Evolutionary conservation across 2,329 filamentous ascomycete species (phyloP), one percentile per base, ranked within the genome.

Genomic region (Verticillium dahliae): DNA sequence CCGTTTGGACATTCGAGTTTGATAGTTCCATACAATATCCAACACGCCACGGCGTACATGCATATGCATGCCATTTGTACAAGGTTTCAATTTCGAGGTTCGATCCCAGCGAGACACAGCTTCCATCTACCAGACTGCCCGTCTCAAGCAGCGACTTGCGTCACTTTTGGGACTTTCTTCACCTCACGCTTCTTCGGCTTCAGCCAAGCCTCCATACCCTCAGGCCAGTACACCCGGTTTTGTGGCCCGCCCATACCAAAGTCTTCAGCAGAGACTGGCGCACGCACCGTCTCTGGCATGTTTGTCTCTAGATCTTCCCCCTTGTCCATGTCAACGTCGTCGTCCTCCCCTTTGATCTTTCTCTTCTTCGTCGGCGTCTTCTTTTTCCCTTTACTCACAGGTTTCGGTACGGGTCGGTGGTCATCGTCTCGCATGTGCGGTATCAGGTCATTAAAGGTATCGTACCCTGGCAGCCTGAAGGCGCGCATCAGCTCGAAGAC

Each of bases 401-500:
- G 66, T 62, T 64, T 69, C 60, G 11, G 64, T 58, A 14, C 75
- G 74, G 62, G 75, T 64, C 81, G 86, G 66, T 91, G 89, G 71
- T 96, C 91, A 67, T 97, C 93, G 2, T 83, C 80, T 0, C 93
- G 83, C 62, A 88, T 85, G 70, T 93, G 84, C 0, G 93, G 92
- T 2, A 94, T 79, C 1, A 98, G 79, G 60, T 96, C 87, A 67
- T 89, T 90, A 71, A 96, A 86, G 0, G 76, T 82, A 22, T 95
- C 81, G 75, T 87, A 90, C 0, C 92, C 92, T 0, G 92, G 91
- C 0, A 98, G 80, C 68, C 89, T 92, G 73, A 92, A 96, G 0
- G 82, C 92, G 27, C 90, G 84, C 92, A 97, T 97, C 18, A 98
- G 81, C 66, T 96, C 92, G 69, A 98, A 96, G 0, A 97, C 92